Conservation (phyloP, 2,329 filamentous ascomycete species). For the Cercospora berteroae region DNA sequence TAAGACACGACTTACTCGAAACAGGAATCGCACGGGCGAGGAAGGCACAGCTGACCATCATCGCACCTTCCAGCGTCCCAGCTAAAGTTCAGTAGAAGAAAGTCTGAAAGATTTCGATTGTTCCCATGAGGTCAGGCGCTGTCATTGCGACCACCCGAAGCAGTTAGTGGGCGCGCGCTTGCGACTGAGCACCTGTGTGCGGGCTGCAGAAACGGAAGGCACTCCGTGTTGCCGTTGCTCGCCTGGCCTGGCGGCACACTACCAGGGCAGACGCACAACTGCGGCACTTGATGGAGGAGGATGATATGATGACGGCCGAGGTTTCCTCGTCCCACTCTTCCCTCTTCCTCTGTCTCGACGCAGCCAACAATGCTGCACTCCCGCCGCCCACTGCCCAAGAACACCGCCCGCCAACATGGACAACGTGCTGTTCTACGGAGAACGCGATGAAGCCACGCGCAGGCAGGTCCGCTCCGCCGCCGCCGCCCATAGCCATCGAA, state of each 20-base stretch:
- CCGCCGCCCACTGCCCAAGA: neutral
- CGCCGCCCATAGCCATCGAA: constrained; percentile 24
- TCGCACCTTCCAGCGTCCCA: neutral
- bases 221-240: too few relatives aligned
- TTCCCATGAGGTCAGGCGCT: constrained; percentile 3
- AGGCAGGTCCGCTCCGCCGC: constrained; percentile 27
- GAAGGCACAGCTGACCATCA: neutral
- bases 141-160: constrained; percentile 3
- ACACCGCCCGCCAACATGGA: constrained; percentile 16
- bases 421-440: constrained; percentile 27
- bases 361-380: neutral
- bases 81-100: neutral
- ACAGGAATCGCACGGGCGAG: neutral
- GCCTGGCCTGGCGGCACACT: neutral
- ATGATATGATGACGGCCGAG: constrained; percentile 6
- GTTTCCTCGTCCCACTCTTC: constrained; percentile 1
- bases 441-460: constrained; percentile 24
- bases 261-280: constrained; percentile 3
- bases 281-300: constrained; percentile 10
- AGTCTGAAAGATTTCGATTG: neutral
- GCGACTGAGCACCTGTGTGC: too few relatives aligned
- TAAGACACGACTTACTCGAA: neutral
- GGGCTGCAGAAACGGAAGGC: constrained; percentile 3
- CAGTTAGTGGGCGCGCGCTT: neutral
- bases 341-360: neutral